Evolutionary conservation across 306 rosid species (phyloP), one percentile per base, ranked within the genome.

Genomic region (Vigna hirtella): DNA sequence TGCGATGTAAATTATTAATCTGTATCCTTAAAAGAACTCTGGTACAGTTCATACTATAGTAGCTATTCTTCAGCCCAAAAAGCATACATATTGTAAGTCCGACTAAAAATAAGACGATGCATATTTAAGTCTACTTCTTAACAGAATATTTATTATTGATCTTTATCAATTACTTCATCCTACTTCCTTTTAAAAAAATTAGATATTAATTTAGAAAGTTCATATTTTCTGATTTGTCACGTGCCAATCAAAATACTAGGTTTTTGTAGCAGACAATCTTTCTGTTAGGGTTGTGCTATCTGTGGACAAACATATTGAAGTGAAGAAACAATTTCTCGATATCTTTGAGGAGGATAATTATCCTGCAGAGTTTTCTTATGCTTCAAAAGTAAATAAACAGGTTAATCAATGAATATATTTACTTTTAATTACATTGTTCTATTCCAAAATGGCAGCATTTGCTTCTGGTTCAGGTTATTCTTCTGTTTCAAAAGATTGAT

Each of bases 401-500:
- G 49, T 55, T 58, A 34, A 49, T 66, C 12, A 36, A 20, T 57
- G 16, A 20, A 36, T 56, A 53, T 14, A 47, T 43, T 49, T 53
- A 40, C 61, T 50, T 20, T 20, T 20, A 40, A 30, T n/a, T 49
- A 6, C 22, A 50, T 52, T 40, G 1, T 63, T 74, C 48, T 40
- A 40, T 70, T 74, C 48, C 26, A 5, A 28, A 52, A 18, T 72
- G 24, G 40, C 61, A 34, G 22, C 18, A 62, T 14, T 64, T 24
- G 49, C 42, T 48, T 53, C 36, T 68, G 70, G 78, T 87, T 76
- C 81, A 90, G 91, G 89, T 81, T 32, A 83, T 90, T 83, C 87
- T 92, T 77, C 70, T 90, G 81, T 93, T 90, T 88, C 96, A 92
- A 76, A 72, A 85, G 81, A 89, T 90, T 66, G 93, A 84, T 51